Evolutionary conservation across 176 grass and related monocot species (phyloP), one percentile per base, ranked within the genome.

Genomic region (Avena sativa): DNA sequence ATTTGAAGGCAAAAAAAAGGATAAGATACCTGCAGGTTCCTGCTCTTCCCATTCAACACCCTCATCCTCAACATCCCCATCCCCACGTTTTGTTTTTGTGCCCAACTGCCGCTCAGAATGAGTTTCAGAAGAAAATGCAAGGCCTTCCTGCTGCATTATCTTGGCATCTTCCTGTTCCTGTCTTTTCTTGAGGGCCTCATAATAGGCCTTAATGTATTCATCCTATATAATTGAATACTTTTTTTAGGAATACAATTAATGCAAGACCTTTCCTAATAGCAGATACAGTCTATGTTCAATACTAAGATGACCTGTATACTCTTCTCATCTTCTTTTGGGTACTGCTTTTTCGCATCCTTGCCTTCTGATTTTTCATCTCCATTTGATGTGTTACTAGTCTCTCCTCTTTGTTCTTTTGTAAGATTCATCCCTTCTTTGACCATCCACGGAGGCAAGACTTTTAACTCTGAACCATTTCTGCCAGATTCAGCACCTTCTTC

Each of bases 391-490:
- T 61, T 71, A 19, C 86, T 91, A 23, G 85, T 85, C 76, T 91
- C 97, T 78, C 97, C 92, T 73, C 94, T 91, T 86, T 99, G 97
- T 86, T 99, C 97, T 83, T 93, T 96, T 77, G 97, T 94, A 88
- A 99, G 93, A 86, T 90, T 94, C 97, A 99, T 99, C 76, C 97
- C 97, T 80, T 96, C 64, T 85, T 71, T 99, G 60, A 99, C 96
- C 97, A 99, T 94, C 97, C 97, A 99, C 62, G 94, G 94, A 83
- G 97, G 97, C 53, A 99, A 82, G 47, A 99, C 87, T 81, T 99
- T 99, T 49, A 83, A 28, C 9, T 19, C 48, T 3, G 61, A 50
- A 88, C 80, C 79, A 89, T 90, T 91, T 57, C 77, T 81, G 82
- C 93, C 97, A 78, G 83, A 81, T 78, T 94, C 90, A 78, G 38